Evolutionary conservation across 306 rosid species (phyloP).

Genomic region (Pyrus betulifolia): DNA sequence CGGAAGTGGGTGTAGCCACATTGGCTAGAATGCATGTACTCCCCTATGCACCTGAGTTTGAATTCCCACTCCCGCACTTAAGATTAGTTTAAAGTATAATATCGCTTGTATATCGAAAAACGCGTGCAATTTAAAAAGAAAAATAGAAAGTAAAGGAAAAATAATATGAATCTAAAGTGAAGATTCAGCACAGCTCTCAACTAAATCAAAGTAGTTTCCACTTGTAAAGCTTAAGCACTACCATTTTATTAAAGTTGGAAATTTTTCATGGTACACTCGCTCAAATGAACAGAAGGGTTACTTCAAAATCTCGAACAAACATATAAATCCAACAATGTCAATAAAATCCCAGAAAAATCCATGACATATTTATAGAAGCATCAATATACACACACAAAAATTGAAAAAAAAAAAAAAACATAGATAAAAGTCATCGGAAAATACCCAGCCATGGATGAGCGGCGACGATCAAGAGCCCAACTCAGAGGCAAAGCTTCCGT

Average conservation of each 20-base stretch:
- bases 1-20: background rate
- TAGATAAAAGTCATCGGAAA: background rate
- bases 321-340: background rate
- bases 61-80: background rate
- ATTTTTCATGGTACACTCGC: background rate
- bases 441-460: constrained; percentile 57
- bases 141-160: background rate
- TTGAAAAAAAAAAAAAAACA: too few species aligned
- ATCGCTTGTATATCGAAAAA: background rate
- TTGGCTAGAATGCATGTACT: background rate
- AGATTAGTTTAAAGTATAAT: too few species aligned
- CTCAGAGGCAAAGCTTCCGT: background rate
- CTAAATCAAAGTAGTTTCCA: background rate
- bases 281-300: background rate
- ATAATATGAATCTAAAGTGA: background rate
- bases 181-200: background rate
- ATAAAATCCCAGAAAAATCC: background rate
- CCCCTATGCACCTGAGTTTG: background rate
- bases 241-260: background rate
- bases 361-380: background rate
- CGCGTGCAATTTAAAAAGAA: background rate
- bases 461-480: background rate
- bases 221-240: background rate
- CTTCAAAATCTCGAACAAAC: background rate
- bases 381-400: background rate